Evolutionary conservation across 73 alveolate species (phyloP).

Genomic region (Paramecium sexaurelia): DNA sequence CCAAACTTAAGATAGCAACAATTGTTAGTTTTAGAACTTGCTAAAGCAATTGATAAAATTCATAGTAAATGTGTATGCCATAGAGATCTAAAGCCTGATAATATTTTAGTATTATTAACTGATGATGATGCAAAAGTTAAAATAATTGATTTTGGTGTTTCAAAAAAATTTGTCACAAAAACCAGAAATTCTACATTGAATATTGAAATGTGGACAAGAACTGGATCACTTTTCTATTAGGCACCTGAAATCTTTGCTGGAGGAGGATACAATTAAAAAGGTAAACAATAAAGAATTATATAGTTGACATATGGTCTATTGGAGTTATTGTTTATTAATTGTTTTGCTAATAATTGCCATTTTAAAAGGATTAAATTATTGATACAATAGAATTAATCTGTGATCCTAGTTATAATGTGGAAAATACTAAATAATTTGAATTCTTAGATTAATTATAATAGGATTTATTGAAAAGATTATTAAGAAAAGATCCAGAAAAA

Average conservation of each 20-base stretch:
- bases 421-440: background rate
- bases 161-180: background rate
- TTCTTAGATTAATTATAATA: background rate
- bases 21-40: background rate
- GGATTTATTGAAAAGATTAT: constrained; percentile 17
- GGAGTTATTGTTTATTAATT: constrained; percentile 17
- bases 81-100: constrained; percentile 77
- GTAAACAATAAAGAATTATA: background rate
- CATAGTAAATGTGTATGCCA: constrained; percentile 74
- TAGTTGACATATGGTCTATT: constrained; percentile 45
- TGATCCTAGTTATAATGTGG: constrained; percentile 41
- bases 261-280: constrained; percentile 18
- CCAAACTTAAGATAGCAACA: background rate
- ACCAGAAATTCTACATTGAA: background rate
- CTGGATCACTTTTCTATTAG: constrained; percentile 39
- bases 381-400: constrained; percentile 42
- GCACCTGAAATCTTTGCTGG: constrained; percentile 52
- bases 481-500: constrained; percentile 33
- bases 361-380: background rate
- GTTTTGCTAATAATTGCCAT: constrained; percentile 20
- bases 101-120: constrained; percentile 25
- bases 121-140: background rate
- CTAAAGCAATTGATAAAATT: constrained; percentile 64
- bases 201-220: constrained; percentile 44
- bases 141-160: constrained; percentile 42